Conservation (phyloP, 2,329 filamentous ascomycete genomes). For the Tricladium varicosporioides region DNA sequence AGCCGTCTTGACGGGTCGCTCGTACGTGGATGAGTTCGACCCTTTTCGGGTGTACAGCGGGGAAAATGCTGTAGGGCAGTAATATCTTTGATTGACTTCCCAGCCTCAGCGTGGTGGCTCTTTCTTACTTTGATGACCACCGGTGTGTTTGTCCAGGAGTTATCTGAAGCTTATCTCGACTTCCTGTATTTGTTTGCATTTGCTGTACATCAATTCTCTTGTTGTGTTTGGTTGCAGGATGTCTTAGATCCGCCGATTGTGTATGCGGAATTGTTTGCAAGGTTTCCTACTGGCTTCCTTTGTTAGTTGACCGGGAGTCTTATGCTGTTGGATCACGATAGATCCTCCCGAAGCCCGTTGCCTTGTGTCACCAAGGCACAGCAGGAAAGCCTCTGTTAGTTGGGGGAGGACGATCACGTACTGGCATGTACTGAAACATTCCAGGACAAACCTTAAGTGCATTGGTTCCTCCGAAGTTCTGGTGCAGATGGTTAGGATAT, state of each 20-base stretch:
- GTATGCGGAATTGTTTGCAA: slow-evolving; percentile 6
- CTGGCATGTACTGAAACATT: not conserved
- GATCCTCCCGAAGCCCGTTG: not conserved
- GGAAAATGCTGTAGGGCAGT: not conserved
- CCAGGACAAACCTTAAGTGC: not conserved
- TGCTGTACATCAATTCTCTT: slow-evolving; percentile 5
- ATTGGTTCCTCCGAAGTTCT: not conserved
- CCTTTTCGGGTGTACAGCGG: not conserved
- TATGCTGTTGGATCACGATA: not conserved
- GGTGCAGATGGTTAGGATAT: not conserved
- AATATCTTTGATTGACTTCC: not conserved
- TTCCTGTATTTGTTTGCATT: slow-evolving; percentile 2
- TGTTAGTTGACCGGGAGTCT: slow-evolving; percentile 2
- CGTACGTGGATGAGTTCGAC: not conserved
- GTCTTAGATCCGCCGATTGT: not conserved
- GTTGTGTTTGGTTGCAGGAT: not conserved
- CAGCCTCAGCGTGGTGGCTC: not conserved
- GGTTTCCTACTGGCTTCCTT: not conserved
- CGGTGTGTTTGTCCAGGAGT: not conserved
- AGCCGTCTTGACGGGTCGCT: not conserved
- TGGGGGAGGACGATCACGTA: not conserved
- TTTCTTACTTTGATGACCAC: not conserved
- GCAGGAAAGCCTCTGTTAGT: not conserved
- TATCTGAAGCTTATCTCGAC: not conserved
- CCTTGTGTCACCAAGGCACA: slow-evolving; percentile 4